Evolutionary conservation across 192 early-diverging fungal genomes (phyloP), one percentile per base, ranked within the genome.

Genomic region (Dissophora ornata): DNA sequence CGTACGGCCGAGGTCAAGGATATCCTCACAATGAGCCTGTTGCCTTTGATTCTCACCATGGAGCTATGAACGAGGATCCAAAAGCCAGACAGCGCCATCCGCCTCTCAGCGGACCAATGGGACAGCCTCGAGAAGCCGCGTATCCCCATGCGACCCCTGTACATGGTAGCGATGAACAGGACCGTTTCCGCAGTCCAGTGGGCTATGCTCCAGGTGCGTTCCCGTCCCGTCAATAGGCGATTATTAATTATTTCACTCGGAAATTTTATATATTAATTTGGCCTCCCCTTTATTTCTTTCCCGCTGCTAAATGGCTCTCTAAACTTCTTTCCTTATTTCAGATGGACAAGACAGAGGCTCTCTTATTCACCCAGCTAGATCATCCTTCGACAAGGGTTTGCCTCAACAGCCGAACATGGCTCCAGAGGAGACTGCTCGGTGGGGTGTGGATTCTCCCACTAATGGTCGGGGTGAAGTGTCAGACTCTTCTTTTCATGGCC

Each of bases 401-500:
- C 12, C 58, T 1, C 13, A 33, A 13, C 29, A 46, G 16, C 28
- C 46, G 34, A 22, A n/a, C 22, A 15, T 45, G 18, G 4, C 33
- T 11, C 26, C 28, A 10, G 33, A 51, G 15, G 48, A 52, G 4
- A 21, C 22, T 1, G 28, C 10, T 16, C 47, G 32, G 8, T 62
- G 61, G 61, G 21, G 16, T n/a, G 21, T 25, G 11, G 47, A 36
- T 22, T 62, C 61, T 11, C 61, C 61, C 1, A 26, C 61, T 7
- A 47, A 41, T 19, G 28, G 19, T 9, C 21, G 48, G 12, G 19
- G 26, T 7, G 48, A 41, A 5, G 13, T 26, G 22, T 19, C 19
- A 4, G 52, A 65, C 21, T 29, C 41, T 30, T 21, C 26, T 29
- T 46, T 38, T 32, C 41, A 40, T 4, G 40, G 19, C n/a, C 62